phyloP scores from a whole-genome alignment of 1,284 basidiomycete species.

The Tilletiaria anomala region DNA sequence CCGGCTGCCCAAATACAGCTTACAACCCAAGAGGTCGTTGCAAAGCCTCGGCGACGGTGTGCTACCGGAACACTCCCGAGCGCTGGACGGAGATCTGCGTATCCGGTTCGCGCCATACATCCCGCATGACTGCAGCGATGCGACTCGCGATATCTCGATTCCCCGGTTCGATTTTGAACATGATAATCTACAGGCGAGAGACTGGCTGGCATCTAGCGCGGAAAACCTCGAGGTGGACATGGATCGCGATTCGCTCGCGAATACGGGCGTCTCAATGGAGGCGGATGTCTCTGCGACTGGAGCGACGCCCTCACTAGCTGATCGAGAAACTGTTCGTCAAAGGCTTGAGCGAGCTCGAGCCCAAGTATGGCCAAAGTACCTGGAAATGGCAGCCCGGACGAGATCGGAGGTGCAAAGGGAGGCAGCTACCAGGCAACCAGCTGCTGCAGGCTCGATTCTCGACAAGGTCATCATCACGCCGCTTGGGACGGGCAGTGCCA shows the following conservation, averaged over 20 bases:
- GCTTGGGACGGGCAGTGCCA: slow-evolving; percentile 74
- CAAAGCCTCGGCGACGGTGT: background rate
- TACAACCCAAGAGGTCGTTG: slow-evolving; percentile 15
- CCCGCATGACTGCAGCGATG: slow-evolving; percentile 15
- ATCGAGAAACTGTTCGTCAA: background rate
- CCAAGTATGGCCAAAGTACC: slow-evolving; percentile 17
- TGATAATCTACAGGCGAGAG: no score
- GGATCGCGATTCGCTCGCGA: background rate
- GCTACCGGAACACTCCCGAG: background rate
- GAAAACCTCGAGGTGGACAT: background rate
- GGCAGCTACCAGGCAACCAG: slow-evolving; percentile 2
- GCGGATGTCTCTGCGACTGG: background rate
- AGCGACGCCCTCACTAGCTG: background rate
- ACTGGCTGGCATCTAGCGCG: no score
- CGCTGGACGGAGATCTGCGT: background rate
- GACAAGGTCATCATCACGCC: slow-evolving; percentile 55
- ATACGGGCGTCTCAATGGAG: no score
- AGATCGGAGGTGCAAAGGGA: slow-evolving; percentile 10
- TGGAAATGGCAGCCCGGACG: slow-evolving; percentile 15
- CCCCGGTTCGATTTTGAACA: background rate
- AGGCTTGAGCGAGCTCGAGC: slow-evolving; percentile 13
- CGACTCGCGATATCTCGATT: background rate
- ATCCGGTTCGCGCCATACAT: background rate
- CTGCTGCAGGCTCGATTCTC: slow-evolving; percentile 1
- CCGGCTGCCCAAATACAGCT: slow-evolving; percentile 50